Evolutionary conservation across 139 green algal species (phyloP), one percentile per base, ranked within the genome.

Genomic region (Closterium sp.): DNA sequence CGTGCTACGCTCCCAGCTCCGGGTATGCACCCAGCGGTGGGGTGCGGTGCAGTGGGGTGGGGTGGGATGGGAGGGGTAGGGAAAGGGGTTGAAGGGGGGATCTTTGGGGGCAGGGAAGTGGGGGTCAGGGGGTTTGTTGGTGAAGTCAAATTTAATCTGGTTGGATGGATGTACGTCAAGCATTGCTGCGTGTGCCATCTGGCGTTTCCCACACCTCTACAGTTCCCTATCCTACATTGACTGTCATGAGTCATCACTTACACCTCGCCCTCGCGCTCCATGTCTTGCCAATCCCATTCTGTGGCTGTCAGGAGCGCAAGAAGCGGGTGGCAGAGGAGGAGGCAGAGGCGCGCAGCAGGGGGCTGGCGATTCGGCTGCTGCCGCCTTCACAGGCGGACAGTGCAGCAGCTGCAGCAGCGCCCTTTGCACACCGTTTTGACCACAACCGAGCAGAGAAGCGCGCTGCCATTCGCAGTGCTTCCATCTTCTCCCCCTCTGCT

Each of bases 291-390:
- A 73, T 22, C 50, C 13, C 10, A 27, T 73, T 21, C 50, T 73
- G 50, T 19, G 84, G 84, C 84, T 17, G 24, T 13, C 92, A 92
- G 92, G 86, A 38, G 50, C 90, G 92, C 32, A 94, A 94, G 90
- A 95, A 91, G 34, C 88, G 92, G 13, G 92, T 94, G n/a, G 90
- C 45, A 10, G 86, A 85, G 50, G 90, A 95, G 86, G 90, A 96
- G 92, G 85, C 95, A 95, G 22, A 90, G 30, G 92, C 90, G 1
- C 29, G 91, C 24, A 88, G 73, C 62, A 94, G 98, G 87, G 95
- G 96, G 17, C 94, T 98, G 4, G 86, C 90, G 0, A 93, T 99
- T 11, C 91, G 79, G 31, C 94, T 98, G 85, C 89, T 98, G 70
- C 96, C 97, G 17, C 91, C 93, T 2, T 94, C 93, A 13, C 24